Conservation (phyloP, 768 basidiomycete genomes). For the Tulasnella calospora region DNA sequence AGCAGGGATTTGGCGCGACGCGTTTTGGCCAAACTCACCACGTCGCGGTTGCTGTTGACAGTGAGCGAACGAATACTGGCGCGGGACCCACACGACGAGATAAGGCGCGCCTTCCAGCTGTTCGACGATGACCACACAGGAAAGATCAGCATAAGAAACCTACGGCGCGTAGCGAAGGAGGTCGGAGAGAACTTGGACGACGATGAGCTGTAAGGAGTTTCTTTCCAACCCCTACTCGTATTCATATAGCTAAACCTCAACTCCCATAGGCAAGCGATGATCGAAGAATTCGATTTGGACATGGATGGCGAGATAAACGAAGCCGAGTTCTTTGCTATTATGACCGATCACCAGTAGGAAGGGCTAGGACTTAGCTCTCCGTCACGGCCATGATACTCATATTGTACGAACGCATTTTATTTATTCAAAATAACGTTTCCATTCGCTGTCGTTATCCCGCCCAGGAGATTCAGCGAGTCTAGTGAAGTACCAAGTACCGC, state of each 20-base stretch:
- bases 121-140: slow-evolving; percentile 88
- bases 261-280: slow-evolving; percentile 88
- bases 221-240: not conserved
- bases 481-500: not conserved
- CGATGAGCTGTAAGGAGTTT: slow-evolving; percentile 79
- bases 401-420: not conserved
- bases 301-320: slow-evolving; percentile 97
- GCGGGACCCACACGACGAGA: slow-evolving; percentile 94
- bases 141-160: slow-evolving; percentile 85
- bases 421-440: not conserved
- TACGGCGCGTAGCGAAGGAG: slow-evolving; percentile 91
- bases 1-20: slow-evolving; percentile 36
- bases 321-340: slow-evolving; percentile 93
- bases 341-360: slow-evolving; percentile 71
- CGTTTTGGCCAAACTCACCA: slow-evolving; percentile 35
- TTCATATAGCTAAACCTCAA: not conserved
- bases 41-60: slow-evolving; percentile 53
- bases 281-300: slow-evolving; percentile 98
- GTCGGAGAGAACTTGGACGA: slow-evolving; percentile 93
- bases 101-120: slow-evolving; percentile 89
- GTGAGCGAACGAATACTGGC: slow-evolving; percentile 93
- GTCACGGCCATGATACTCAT: not conserved
- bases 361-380: not conserved
- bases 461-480: not conserved
- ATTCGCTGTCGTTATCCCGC: too few species aligned